Percentiles rank a stretch among this genome's conserved stretches.
phyloP scores from a whole-genome alignment of 2,329 filamentous ascomycete genomes.

The Alternaria solani region DNA sequence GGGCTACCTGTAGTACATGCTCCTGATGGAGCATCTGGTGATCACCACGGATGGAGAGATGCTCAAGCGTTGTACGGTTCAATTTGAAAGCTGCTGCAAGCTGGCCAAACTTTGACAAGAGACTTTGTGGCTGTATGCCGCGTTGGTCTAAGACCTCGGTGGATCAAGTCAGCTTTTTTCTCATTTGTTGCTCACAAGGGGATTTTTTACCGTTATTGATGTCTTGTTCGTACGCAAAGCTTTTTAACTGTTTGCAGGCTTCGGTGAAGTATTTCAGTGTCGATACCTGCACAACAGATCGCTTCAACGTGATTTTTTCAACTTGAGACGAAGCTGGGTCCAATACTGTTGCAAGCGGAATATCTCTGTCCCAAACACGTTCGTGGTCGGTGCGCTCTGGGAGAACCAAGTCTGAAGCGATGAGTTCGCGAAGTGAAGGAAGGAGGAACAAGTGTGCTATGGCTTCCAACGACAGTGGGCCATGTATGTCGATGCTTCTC shows the following conservation, averaged over 20 bases:
- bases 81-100: not conserved
- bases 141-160: not conserved
- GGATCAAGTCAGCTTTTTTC: too few species aligned
- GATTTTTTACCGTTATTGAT: not conserved
- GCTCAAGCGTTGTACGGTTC: conserved; percentile 3
- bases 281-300: conserved; percentile 2
- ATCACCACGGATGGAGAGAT: conserved; percentile 10
- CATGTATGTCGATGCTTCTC: conserved; percentile 5
- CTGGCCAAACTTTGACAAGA: not conserved
- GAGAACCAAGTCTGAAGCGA: conserved; percentile 3
- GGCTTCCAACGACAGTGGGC: conserved; percentile 9
- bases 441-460: conserved; percentile 13
- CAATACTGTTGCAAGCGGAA: conserved; percentile 8
- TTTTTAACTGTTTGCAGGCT: conserved; percentile 9
- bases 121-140: not conserved
- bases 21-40: conserved; percentile 7
- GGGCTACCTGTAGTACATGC: conserved; percentile 10
- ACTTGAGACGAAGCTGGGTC: not conserved
- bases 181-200: too few species aligned
- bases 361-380: conserved; percentile 4
- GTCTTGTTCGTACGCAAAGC: conserved; percentile 13
- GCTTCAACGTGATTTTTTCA: conserved; percentile 11
- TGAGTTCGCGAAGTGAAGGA: conserved; percentile 7
- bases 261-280: conserved; percentile 7
- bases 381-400: not conserved